A percentile compares a stretch with the other conserved stretches of the same genome.
phyloP scores from a whole-genome alignment of 208 protist genomes.

The Borovskyia barvae region DNA sequence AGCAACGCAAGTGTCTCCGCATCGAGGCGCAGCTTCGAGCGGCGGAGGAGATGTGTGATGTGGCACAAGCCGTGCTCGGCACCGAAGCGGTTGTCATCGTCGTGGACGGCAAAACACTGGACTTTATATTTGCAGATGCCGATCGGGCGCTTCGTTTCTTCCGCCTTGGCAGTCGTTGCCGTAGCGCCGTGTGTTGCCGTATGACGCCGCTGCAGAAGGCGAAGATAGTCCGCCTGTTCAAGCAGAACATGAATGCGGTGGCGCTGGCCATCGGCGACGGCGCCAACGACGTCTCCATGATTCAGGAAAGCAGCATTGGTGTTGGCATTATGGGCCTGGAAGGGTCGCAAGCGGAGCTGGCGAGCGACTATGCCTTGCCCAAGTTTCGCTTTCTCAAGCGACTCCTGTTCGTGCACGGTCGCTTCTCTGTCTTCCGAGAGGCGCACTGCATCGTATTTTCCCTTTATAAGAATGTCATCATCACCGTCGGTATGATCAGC shows the following conservation, averaged over 20 bases:
- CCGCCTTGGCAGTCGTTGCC: slow-evolving; percentile 47
- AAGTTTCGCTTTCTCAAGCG: slow-evolving; percentile 90
- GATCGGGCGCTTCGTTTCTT: slow-evolving; percentile 59
- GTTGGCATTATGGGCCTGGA: slow-evolving; percentile 95
- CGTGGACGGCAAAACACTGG: slow-evolving; percentile 73
- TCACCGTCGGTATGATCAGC: slow-evolving; percentile 76
- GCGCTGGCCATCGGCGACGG: slow-evolving; percentile 84
- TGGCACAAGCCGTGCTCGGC: slow-evolving; percentile 7
- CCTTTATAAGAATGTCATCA: slow-evolving; percentile 96
- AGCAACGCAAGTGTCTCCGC: slow-evolving; percentile 13
- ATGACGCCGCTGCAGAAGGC: slow-evolving; percentile 86
- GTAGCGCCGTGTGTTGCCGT: slow-evolving; percentile 81
- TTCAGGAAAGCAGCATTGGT: slow-evolving; percentile 92
- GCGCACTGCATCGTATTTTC: slow-evolving; percentile 88
- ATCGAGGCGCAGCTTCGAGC: slow-evolving; percentile 32
- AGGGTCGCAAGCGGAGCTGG: slow-evolving; percentile 92
- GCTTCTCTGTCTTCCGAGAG: slow-evolving; percentile 89
- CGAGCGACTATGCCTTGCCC: slow-evolving; percentile 91
- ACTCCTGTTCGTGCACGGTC: slow-evolving; percentile 93
- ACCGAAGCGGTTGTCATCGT: slow-evolving; percentile 53
- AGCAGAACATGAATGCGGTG: slow-evolving; percentile 45
- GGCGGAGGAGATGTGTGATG: slow-evolving; percentile 24
- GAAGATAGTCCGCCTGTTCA: slow-evolving; percentile 67
- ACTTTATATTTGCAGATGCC: slow-evolving; percentile 60
- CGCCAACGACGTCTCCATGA: slow-evolving; percentile 94